phyloP scores from a whole-genome alignment of 2,329 filamentous ascomycete genomes.

The Aspergillus costaricaensis region DNA sequence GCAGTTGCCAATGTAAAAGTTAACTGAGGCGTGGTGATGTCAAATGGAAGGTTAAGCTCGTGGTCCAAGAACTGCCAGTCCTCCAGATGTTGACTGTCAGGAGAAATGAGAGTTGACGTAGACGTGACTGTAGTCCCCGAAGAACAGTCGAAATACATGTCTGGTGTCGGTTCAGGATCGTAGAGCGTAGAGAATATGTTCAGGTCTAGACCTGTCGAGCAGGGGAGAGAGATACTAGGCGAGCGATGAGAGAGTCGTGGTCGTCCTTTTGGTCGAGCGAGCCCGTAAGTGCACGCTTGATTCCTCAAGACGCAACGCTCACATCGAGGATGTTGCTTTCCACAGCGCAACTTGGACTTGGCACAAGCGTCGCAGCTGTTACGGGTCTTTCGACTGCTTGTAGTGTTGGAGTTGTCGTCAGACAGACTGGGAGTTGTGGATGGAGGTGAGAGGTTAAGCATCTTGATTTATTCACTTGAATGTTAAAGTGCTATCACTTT shows the following conservation, averaged over 20 bases:
- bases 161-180: neutral
- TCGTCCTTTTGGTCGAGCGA: neutral
- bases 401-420: neutral
- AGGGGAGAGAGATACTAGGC: too few species aligned
- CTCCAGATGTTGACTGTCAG: neutral
- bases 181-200: neutral
- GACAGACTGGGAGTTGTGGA: neutral
- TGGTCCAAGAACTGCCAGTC: neutral
- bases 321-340: neutral
- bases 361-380: constrained; percentile 3
- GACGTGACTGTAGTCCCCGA: too few species aligned
- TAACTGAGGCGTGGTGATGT: neutral
- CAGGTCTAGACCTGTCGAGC: neutral
- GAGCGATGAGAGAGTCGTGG: neutral
- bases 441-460: neutral
- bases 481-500: too few species aligned
- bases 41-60: neutral
- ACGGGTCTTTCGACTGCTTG: neutral
- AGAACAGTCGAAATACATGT: neutral
- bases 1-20: too few species aligned
- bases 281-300: neutral
- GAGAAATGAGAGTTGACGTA: neutral
- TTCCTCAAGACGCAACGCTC: neutral
- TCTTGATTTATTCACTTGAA: too few species aligned
- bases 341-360: constrained; percentile 1